phyloP scores from a whole-genome alignment of 148 eudicot genomes.

The Vaccinium macrocarpon region DNA sequence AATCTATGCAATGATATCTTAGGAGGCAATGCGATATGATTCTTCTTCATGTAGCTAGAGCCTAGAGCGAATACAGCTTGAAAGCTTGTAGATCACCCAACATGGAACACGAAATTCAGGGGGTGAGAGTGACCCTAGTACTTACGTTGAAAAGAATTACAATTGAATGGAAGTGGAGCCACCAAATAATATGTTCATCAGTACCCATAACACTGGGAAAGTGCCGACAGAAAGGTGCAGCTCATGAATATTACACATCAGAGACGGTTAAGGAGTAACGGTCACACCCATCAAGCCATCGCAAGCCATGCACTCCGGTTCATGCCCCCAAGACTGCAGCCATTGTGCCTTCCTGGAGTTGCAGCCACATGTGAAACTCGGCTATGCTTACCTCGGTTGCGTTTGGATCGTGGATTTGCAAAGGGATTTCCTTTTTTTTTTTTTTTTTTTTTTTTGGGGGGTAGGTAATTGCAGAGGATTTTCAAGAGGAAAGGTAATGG shows the following conservation, averaged over 20 bases:
- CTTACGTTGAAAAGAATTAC: conserved; percentile 37
- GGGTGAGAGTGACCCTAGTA: background rate
- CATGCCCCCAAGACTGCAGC: conserved; percentile 63
- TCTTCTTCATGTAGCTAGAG: background rate
- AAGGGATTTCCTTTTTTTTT: background rate
- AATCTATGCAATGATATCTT: background rate
- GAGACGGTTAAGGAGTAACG: conserved; percentile 32
- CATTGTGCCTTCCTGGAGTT: conserved; percentile 78
- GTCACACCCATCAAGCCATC: conserved; percentile 56
- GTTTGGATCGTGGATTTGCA: background rate
- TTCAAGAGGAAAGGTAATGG: background rate
- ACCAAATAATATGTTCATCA: conserved; percentile 24
- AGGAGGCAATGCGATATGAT: background rate
- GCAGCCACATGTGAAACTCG: conserved; percentile 74
- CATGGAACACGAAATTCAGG: background rate
- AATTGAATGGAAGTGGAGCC: conserved; percentile 39
- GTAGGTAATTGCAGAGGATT: conserved; percentile 20
- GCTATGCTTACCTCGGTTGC: conserved; percentile 38
- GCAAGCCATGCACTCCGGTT: conserved; percentile 47
- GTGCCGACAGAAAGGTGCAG: conserved; percentile 17
- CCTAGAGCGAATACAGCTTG: background rate
- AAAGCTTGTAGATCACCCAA: background rate
- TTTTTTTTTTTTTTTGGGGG: too few species aligned
- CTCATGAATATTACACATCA: conserved; percentile 46
- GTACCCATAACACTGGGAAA: background rate